These are phyloP conservation scores for Hypoxylon sp. DNA, from an alignment of 2,329 filamentous ascomycete species.

Conservation along the genomic window DNA sequence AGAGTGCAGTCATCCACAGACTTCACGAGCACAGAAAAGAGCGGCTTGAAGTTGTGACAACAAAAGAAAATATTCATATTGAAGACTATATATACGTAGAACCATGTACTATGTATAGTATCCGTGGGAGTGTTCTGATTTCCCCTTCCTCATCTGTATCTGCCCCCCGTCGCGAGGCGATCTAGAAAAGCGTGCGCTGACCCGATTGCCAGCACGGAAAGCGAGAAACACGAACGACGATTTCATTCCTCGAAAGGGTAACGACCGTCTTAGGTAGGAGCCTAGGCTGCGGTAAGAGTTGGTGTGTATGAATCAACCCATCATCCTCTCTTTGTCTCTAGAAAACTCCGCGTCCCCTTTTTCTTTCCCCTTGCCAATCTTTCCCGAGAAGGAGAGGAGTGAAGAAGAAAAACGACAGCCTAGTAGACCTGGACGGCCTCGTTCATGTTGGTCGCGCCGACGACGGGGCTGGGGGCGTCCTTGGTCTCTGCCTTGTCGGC, in stretches of 20 bases:
- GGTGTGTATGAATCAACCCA: slow-evolving; percentile 13
- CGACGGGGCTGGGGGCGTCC: slow-evolving; percentile 34
- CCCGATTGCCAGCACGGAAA: slow-evolving; percentile 4
- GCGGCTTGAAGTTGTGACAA: slow-evolving; percentile 7
- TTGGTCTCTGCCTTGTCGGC: slow-evolving; percentile 27
- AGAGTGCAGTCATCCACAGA: background rate
- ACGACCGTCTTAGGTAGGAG: slow-evolving; percentile 19
- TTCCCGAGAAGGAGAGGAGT: background rate
- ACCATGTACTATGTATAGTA: too few species aligned
- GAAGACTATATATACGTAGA: slow-evolving; percentile 30
- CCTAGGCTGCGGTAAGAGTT: background rate
- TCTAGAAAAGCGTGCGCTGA: slow-evolving; percentile 23
- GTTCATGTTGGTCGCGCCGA: slow-evolving; percentile 30
- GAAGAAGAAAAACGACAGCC: background rate
- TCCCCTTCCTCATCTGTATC: slow-evolving; percentile 22
- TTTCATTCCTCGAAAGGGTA: slow-evolving; percentile 21
- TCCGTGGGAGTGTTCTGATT: slow-evolving; percentile 11
- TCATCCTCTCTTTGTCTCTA: slow-evolving; percentile 9
- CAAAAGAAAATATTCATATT: slow-evolving; percentile 28
- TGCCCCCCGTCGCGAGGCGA: slow-evolving; percentile 24
- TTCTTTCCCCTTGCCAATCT: background rate
- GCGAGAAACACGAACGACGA: slow-evolving; percentile 21
- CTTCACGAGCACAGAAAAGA: background rate
- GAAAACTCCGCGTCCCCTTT: background rate
- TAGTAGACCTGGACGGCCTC: slow-evolving; percentile 41